Evolutionary conservation across 805 yeast genomes (phyloP), one percentile per base, ranked within the genome.

Genomic region (Komagataella phaffii): DNA sequence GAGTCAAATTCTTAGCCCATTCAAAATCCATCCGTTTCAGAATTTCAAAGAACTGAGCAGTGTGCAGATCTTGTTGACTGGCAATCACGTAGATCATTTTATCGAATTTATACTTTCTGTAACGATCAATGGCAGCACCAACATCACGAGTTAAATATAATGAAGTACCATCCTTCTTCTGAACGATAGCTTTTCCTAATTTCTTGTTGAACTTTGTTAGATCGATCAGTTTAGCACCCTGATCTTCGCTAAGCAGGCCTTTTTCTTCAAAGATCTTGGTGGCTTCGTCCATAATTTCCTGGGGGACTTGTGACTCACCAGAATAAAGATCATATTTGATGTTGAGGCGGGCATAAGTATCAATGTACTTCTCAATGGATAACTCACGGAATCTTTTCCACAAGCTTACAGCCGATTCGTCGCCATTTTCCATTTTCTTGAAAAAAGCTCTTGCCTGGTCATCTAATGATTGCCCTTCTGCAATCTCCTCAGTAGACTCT

Each of bases 1-100:
- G 98, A 61, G 76, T 77, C 59, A 91, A 73, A 52, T 59, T 58
- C 56, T 79, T 72, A 49, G 96, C 90, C 96, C 96, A 93, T 55
- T 80, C 83, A 66, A 76, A 80, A 48, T 88, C 96, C 85, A 91
- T 78, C 69, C 87, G 87, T 61, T 90, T 90, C 64, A 93, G 74
- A 58, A 89, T 88, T 71, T 89, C 95, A 69, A 93, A 91, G 66
- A 93, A 87, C 72, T 93, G 99, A 52, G 90, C 90, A 57, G 79
- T 74, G 65, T 93, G 97, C 60, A 93, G 77, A 69, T 93, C 98
- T 74, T 93, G 99, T 72, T 93, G 99, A 51, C 85, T 74, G 6
- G 99, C 98, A 70, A 90, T 84, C 52, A 91, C 98, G 64, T 93
- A 93, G 57, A 93, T 80, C 96, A 88, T 86, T 74, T 90, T 89